phyloP scores from a whole-genome alignment of 1,284 basidiomycete species.

The Porogramme epimiltina region DNA sequence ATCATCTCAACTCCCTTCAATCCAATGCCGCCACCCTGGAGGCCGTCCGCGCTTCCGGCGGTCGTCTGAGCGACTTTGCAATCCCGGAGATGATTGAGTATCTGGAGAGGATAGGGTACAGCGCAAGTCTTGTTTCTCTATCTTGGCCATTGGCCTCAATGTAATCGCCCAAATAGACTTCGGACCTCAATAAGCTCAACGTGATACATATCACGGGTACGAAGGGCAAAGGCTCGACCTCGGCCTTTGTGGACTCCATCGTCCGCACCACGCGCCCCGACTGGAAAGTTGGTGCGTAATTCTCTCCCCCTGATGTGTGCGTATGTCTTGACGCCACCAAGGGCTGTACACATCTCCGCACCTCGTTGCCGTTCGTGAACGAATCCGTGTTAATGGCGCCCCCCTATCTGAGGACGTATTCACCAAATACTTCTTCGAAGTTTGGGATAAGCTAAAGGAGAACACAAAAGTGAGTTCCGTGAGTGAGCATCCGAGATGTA shows the following conservation, averaged over 20 bases:
- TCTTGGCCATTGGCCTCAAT: conserved; percentile 11
- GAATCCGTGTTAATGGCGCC: conserved; percentile 91
- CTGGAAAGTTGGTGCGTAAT: conserved; percentile 69
- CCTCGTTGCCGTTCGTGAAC: conserved; percentile 92
- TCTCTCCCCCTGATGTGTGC: neutral
- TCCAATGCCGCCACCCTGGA: conserved; percentile 93
- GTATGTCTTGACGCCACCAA: conserved; percentile 22
- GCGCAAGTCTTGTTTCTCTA: conserved; percentile 47
- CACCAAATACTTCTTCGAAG: conserved; percentile 92
- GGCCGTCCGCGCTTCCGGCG: conserved; percentile 78
- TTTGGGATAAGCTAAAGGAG: conserved; percentile 88
- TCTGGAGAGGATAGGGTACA: conserved; percentile 85
- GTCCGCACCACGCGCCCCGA: conserved; percentile 63
- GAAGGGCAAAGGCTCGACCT: conserved; percentile 98
- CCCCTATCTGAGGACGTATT: conserved; percentile 91
- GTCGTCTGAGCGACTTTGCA: conserved; percentile 68
- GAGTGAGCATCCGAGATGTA: too few relatives aligned
- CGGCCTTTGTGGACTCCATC: conserved; percentile 86
- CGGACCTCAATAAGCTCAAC: conserved; percentile 87
- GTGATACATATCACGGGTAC: conserved; percentile 98
- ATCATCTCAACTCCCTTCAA: conserved; percentile 89
- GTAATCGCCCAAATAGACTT: conserved; percentile 50
- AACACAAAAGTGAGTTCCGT: conserved; percentile 57
- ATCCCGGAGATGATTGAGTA: conserved; percentile 94
- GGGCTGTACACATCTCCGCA: conserved; percentile 98